These are phyloP conservation scores for Solanum stenotomum DNA, from an alignment of 257 asterid species.

Conservation along the genomic window DNA sequence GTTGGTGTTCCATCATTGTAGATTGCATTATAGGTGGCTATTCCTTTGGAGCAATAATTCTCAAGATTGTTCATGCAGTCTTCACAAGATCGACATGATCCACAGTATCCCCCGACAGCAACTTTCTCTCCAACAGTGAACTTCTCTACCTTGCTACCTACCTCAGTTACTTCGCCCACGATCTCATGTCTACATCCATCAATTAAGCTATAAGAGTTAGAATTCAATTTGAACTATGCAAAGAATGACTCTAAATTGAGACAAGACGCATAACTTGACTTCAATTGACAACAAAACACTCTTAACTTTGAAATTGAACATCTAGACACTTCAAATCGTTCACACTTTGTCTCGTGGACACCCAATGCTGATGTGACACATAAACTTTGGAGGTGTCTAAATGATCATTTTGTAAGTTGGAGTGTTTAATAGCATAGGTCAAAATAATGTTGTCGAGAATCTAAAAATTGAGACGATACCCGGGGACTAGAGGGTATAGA, in stretches of 20 bases:
- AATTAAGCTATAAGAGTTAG: background rate
- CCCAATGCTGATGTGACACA: background rate
- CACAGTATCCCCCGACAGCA: conserved; percentile 29
- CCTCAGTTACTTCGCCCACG: conserved; percentile 6
- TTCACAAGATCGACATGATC: conserved; percentile 30
- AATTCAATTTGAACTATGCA: background rate
- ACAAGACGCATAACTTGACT: background rate
- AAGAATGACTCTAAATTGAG: background rate
- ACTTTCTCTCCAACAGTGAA: conserved; percentile 32
- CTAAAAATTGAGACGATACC: conserved; percentile 9
- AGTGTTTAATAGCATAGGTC: no score
- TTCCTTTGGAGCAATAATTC: background rate
- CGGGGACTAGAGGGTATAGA: conserved; percentile 31
- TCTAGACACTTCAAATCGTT: background rate
- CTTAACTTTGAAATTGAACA: background rate
- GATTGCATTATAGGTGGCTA: background rate
- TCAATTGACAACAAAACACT: background rate
- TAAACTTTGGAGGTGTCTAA: no score
- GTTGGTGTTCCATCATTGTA: background rate
- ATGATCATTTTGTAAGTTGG: no score
- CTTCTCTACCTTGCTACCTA: conserved; percentile 14
- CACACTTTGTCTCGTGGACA: background rate
- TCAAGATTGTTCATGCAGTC: conserved; percentile 17
- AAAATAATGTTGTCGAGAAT: background rate
- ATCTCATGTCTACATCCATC: conserved; percentile 13